Conservation (phyloP, 805 yeast genomes). For the Phaffomyces opuntiae region DNA sequence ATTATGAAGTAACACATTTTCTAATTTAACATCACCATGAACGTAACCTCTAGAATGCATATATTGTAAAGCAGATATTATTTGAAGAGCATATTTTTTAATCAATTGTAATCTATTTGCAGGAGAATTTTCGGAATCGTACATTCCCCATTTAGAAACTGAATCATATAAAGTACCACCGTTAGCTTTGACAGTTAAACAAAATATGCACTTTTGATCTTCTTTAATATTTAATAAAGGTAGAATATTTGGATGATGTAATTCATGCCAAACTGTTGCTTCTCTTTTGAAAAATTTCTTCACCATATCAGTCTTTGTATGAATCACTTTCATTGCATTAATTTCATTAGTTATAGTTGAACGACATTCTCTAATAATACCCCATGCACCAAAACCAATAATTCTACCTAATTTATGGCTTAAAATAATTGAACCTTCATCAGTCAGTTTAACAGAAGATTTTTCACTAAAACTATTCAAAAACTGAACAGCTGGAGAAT, state of each 20-base stretch:
- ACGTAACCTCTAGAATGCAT: constrained; percentile 62
- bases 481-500: constrained; percentile 23
- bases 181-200: constrained; percentile 58
- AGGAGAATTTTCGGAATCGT: constrained; percentile 22
- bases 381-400: constrained; percentile 90
- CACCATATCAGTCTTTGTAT: constrained; percentile 45
- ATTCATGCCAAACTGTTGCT: constrained; percentile 63
- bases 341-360: constrained; percentile 20
- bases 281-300: constrained; percentile 62
- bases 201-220: constrained; percentile 56
- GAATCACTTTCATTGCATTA: constrained; percentile 57
- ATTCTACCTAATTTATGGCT: constrained; percentile 61
- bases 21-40: constrained; percentile 74
- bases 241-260: constrained; percentile 59
- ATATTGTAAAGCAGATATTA: constrained; percentile 51
- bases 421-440: constrained; percentile 61
- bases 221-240: constrained; percentile 57
- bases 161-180: constrained; percentile 81
- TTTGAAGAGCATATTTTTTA: constrained; percentile 40
- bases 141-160: constrained; percentile 60
- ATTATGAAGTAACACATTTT: constrained; percentile 59
- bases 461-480: constrained; percentile 20
- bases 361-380: constrained; percentile 68
- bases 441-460: constrained; percentile 31
- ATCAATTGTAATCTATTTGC: constrained; percentile 30